phyloP scores from a whole-genome alignment of 768 basidiomycete species.

The Kwoniella newhampshirensis region DNA sequence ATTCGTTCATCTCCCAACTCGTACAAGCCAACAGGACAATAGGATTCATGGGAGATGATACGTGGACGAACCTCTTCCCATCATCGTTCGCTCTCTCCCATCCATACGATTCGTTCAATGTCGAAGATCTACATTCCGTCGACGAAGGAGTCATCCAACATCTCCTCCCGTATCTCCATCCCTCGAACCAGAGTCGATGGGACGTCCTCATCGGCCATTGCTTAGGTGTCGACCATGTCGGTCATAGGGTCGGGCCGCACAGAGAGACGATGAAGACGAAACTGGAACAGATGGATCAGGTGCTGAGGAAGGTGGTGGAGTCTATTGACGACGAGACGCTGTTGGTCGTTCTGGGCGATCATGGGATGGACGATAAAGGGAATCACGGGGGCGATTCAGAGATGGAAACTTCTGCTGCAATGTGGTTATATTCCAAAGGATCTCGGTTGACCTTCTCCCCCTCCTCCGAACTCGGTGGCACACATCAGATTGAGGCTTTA shows the following conservation, averaged over 20 bases:
- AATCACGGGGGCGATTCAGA: slow-evolving; percentile 92
- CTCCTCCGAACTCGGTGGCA: slow-evolving; percentile 6
- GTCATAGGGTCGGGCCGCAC: slow-evolving; percentile 88
- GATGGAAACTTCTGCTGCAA: slow-evolving; percentile 76
- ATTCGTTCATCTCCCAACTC: slow-evolving; percentile 79
- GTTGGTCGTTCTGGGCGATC: slow-evolving; percentile 88
- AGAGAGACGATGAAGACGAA: slow-evolving; percentile 83
- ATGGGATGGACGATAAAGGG: slow-evolving; percentile 92
- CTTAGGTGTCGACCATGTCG: slow-evolving; percentile 93
- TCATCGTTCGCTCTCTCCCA: slow-evolving; percentile 74
- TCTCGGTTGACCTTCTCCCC: slow-evolving; percentile 57
- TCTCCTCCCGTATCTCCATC: slow-evolving; percentile 70
- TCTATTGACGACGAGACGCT: slow-evolving; percentile 76
- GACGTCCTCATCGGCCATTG: slow-evolving; percentile 89
- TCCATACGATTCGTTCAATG: slow-evolving; percentile 95
- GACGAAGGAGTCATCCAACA: slow-evolving; percentile 85
- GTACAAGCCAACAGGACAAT: slow-evolving; percentile 58
- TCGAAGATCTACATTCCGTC: slow-evolving; percentile 94
- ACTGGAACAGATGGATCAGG: slow-evolving; percentile 79
- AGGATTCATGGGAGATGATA: slow-evolving; percentile 95
- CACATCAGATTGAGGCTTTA: not conserved
- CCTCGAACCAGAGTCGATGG: slow-evolving; percentile 60
- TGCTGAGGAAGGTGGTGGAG: slow-evolving; percentile 71
- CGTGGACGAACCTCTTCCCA: slow-evolving; percentile 90
- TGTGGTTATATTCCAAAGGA: slow-evolving; percentile 92